Conservation (phyloP, 2,329 filamentous ascomycete genomes). For the Hirsutella rhossiliensis region DNA sequence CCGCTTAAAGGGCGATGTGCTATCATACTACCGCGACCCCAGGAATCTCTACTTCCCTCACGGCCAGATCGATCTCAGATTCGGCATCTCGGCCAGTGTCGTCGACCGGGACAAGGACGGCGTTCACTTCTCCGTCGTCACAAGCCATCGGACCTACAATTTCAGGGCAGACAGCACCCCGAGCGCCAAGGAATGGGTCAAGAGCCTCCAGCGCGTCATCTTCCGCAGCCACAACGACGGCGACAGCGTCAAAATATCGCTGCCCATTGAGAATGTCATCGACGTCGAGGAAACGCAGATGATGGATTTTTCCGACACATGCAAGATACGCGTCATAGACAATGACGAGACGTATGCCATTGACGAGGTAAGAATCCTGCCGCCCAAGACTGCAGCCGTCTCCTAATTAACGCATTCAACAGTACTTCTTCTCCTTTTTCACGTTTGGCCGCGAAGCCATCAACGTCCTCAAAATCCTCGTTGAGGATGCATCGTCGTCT, state of each 20-base stretch:
- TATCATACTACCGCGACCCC: slow-evolving; percentile 78
- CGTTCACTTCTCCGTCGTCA: slow-evolving; percentile 68
- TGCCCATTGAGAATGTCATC: slow-evolving; percentile 79
- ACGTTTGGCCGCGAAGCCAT: slow-evolving; percentile 74
- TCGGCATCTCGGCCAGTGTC: slow-evolving; percentile 77
- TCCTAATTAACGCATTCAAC: slow-evolving; percentile 2
- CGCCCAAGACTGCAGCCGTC: background rate
- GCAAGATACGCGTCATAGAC: slow-evolving; percentile 86
- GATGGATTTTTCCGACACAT: slow-evolving; percentile 82
- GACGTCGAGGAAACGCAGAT: slow-evolving; percentile 89
- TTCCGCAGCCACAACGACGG: slow-evolving; percentile 94
- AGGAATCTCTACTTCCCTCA: slow-evolving; percentile 84
- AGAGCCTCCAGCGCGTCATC: slow-evolving; percentile 84
- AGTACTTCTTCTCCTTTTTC: slow-evolving; percentile 98
- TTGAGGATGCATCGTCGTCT: slow-evolving; percentile 46
- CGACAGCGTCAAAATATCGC: slow-evolving; percentile 89
- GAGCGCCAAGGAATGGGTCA: slow-evolving; percentile 95
- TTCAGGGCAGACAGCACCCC: slow-evolving; percentile 80
- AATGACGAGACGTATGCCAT: slow-evolving; percentile 91
- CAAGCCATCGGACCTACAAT: slow-evolving; percentile 70
- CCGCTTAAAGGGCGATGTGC: slow-evolving; percentile 76
- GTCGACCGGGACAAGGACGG: slow-evolving; percentile 67
- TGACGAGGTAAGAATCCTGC: slow-evolving; percentile 56
- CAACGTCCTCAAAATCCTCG: slow-evolving; percentile 59
- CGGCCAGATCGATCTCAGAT: slow-evolving; percentile 83